phyloP scores from a whole-genome alignment of 108 stramenopile genomes.

The Cyclostephanos invisitatus region DNA sequence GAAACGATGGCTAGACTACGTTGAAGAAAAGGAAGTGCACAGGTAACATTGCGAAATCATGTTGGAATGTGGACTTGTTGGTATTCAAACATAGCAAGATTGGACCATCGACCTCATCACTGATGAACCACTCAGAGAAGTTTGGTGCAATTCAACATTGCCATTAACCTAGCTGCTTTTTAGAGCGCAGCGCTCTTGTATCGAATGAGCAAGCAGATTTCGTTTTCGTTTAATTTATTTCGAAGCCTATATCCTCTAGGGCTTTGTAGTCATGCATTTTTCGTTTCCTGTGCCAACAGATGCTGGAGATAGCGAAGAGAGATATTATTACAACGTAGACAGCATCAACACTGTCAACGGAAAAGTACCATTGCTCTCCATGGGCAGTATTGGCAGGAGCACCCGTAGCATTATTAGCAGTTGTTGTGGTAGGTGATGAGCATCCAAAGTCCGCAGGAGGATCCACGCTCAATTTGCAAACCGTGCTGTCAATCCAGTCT shows the following conservation, averaged over 20 bases:
- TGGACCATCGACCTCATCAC: not conserved
- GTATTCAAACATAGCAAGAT: too few relatives aligned
- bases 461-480: constrained; percentile 27
- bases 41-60: too few relatives aligned
- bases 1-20: not conserved
- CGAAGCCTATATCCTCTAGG: too few relatives aligned
- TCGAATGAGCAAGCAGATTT: too few relatives aligned
- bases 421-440: not conserved
- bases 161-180: too few relatives aligned
- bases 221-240: too few relatives aligned
- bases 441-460: constrained; percentile 26
- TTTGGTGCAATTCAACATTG: too few relatives aligned
- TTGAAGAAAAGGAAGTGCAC: not conserved
- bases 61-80: too few relatives aligned
- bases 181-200: too few relatives aligned
- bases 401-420: not conserved
- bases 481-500: constrained; percentile 27
- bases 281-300: not conserved
- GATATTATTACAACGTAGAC: not conserved
- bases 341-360: not conserved
- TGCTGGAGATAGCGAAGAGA: not conserved
- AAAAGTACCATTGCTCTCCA: not conserved
- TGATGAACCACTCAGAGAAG: too few relatives aligned
- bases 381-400: not conserved
- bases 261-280: not conserved